A percentile compares a stretch with the other conserved stretches of the same genome.
Conservation (phyloP, 345 rosid species). For the Populus ilicifolia region DNA sequence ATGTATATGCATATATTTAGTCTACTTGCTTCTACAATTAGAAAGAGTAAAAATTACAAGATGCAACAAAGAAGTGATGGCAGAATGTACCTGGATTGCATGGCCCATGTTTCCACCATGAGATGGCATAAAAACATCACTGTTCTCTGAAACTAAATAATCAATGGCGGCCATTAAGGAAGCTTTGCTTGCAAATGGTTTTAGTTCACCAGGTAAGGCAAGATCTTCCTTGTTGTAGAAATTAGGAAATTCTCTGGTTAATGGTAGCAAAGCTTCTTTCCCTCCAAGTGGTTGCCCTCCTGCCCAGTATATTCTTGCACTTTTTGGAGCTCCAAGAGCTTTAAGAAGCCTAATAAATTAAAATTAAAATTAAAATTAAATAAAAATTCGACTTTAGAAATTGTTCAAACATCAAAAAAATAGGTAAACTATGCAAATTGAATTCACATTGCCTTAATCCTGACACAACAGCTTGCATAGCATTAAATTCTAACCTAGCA, state of each 20-base stretch:
- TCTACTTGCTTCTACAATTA: background rate
- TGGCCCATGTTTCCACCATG: conserved; percentile 99
- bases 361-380: background rate
- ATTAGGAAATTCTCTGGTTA: conserved; percentile 61
- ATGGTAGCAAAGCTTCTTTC: conserved; percentile 62
- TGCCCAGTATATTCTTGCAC: conserved; percentile 80
- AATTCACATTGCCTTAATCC: background rate
- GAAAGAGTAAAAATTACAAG: background rate
- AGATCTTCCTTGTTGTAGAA: conserved; percentile 81
- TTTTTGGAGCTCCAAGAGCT: conserved; percentile 81
- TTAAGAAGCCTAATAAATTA: conserved; percentile 62
- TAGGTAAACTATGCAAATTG: background rate
- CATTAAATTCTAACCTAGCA: conserved; percentile 49
- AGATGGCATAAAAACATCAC: conserved; percentile 97
- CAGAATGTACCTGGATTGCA: conserved; percentile 61
- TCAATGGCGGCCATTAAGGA: conserved; percentile 90
- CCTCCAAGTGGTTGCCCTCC: conserved; percentile 94
- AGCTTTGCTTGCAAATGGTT: conserved; percentile 71
- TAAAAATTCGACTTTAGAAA: background rate
- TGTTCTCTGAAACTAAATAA: conserved; percentile 66
- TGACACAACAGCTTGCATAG: background rate
- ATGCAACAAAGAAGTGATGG: background rate
- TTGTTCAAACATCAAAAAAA: background rate
- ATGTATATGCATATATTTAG: background rate
- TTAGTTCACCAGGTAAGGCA: conserved; percentile 73